Evolutionary conservation across 2,329 filamentous ascomycete species (phyloP).

Genomic region (Microdochium bolleyi): DNA sequence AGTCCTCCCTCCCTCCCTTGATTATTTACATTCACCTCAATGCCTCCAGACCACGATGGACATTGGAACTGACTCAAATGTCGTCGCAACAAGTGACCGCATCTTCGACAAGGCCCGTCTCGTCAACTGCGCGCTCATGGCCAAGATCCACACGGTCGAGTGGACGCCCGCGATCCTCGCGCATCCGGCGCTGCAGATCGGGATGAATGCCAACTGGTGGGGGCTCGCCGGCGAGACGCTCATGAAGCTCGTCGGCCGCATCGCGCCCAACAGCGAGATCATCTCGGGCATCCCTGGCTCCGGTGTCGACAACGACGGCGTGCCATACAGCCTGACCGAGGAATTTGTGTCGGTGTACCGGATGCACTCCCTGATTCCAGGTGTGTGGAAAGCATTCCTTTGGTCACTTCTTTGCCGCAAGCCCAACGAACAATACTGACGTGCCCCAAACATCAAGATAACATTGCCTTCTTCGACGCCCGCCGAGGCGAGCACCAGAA

Average conservation of each 20-base stretch:
- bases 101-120: constrained; percentile 35
- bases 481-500: constrained; percentile 11
- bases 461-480: constrained; percentile 16
- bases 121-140: constrained; percentile 36
- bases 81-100: too few species aligned
- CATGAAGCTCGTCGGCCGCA: constrained; percentile 29
- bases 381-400: neutral
- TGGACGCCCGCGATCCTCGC: constrained; percentile 39
- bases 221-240: constrained; percentile 30
- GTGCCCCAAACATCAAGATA: constrained; percentile 6
- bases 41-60: too few species aligned
- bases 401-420: neutral
- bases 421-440: too few species aligned
- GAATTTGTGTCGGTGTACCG: constrained; percentile 36
- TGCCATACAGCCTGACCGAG: constrained; percentile 31
- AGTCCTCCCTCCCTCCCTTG: too few species aligned
- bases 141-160: constrained; percentile 40
- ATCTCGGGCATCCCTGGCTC: constrained; percentile 19
- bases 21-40: neutral
- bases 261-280: constrained; percentile 28
- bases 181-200: constrained; percentile 32
- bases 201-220: constrained; percentile 37
- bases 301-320: constrained; percentile 22
- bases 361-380: constrained; percentile 30
- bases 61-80: too few species aligned